Conservation (phyloP, 2,329 filamentous ascomycete species). For the Sarocladium oryzae region DNA sequence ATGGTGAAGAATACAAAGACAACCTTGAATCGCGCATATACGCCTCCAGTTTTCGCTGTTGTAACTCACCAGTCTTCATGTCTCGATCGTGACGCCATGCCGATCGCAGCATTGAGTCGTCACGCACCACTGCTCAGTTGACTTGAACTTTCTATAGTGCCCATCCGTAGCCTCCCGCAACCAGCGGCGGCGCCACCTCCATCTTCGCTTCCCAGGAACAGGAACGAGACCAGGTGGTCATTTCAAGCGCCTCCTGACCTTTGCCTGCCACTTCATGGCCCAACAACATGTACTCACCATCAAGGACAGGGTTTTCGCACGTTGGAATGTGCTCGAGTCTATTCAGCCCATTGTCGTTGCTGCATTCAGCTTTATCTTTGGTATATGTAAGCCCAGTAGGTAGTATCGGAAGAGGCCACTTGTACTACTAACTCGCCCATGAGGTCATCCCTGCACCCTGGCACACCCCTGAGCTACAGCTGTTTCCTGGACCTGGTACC, state of each 20-base stretch:
- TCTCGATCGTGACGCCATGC: constrained; percentile 7
- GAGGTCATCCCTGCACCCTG: constrained; percentile 8
- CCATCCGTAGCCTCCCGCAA: constrained; percentile 1
- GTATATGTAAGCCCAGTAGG: too few species aligned
- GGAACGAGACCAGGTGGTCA: constrained; percentile 1
- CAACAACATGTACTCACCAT: too few species aligned
- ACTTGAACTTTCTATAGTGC: neutral
- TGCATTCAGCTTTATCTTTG: neutral
- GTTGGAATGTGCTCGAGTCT: neutral
- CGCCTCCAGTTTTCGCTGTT: neutral
- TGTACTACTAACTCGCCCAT: constrained; percentile 1
- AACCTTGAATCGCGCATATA: too few species aligned
- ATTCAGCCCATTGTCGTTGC: neutral
- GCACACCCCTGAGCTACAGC: constrained; percentile 9
- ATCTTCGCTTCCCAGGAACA: constrained; percentile 1
- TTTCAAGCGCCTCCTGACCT: neutral
- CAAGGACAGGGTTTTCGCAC: too few species aligned
- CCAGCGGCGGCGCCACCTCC: neutral
- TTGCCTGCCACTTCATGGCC: neutral
- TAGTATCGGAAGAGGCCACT: too few species aligned
- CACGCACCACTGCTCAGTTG: neutral
- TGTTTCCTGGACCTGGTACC: neutral
- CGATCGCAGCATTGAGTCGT: neutral
- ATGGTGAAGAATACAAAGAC: too few species aligned
- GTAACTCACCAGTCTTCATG: neutral